phyloP scores from a whole-genome alignment of 352 stramenopile species.

The Peronospora belbahrii region DNA sequence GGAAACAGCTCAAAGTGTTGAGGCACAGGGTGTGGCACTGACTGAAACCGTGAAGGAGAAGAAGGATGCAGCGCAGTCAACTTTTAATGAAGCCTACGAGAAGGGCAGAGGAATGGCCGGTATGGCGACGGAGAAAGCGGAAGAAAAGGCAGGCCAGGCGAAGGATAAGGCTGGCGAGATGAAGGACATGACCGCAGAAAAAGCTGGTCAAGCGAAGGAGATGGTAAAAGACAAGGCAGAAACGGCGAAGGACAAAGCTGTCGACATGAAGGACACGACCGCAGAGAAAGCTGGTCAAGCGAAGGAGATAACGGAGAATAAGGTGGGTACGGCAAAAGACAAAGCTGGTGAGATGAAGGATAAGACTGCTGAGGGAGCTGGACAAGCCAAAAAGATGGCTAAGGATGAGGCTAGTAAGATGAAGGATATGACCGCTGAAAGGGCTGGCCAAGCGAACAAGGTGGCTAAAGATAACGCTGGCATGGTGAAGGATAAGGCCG shows the following conservation, averaged over 20 bases:
- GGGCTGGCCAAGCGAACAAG: background rate
- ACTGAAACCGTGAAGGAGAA: constrained; percentile 19
- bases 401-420: background rate
- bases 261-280: background rate
- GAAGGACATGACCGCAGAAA: background rate
- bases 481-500: background rate
- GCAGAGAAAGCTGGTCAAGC: background rate
- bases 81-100: constrained; percentile 16
- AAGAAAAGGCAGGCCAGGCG: constrained; percentile 14
- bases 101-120: constrained; percentile 25
- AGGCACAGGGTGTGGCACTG: constrained; percentile 26
- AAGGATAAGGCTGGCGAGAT: background rate
- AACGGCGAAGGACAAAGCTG: background rate
- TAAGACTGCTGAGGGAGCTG: background rate
- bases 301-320: background rate
- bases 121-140: constrained; percentile 15
- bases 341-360: background rate
- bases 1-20: constrained; percentile 28
- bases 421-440: background rate
- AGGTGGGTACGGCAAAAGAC: background rate
- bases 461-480: background rate
- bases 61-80: constrained; percentile 22
- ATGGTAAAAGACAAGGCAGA: background rate
- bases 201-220: background rate
- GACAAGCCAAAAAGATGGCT: background rate